A percentile compares a stretch with the other conserved stretches of the same genome.
Evolutionary conservation across 306 rosid genomes (phyloP).

Genomic region (cucumber (Cucumis sativus)): Cucumber_9930_V3 NC_026657.2:25994501-25995000

Average conservation of each 20-base stretch:
- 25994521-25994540: background rate
- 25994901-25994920: slow-evolving; percentile 60
- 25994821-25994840: slow-evolving; percentile 43
- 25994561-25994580: background rate
- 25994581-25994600: background rate
- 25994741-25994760: background rate
- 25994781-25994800: background rate
- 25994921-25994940: slow-evolving; percentile 59
- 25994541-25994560: background rate
- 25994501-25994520: background rate
- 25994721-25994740: background rate
- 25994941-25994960: slow-evolving; percentile 36
- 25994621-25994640: background rate
- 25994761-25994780: background rate
- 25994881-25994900: slow-evolving; percentile 66
- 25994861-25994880: slow-evolving; percentile 78
- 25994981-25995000: background rate
- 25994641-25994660: background rate
- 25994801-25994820: background rate
- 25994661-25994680: background rate
- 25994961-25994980: background rate
- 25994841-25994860: slow-evolving; percentile 61
- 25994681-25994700: background rate
- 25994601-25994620: background rate
- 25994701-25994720: background rate